Base-by-base conservation (phyloP, 2,329 filamentous ascomycete genomes). In the Exserohilum turcica region DNA sequence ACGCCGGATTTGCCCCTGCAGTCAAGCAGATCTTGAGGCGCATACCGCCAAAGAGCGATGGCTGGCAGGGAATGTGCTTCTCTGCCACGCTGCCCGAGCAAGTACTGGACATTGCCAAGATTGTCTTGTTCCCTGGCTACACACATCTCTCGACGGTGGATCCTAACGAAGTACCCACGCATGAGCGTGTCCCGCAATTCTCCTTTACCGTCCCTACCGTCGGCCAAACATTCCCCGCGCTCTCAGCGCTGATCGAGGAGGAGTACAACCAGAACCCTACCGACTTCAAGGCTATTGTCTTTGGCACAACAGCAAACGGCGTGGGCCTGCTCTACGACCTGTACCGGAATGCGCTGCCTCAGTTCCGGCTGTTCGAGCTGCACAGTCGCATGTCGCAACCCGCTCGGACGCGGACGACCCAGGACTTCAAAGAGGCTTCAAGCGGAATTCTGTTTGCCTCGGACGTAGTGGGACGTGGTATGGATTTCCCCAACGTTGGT, bases 391-490 rank as follows among this genome's bases (percentile, higher is more conserved):
- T 79, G 57, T 72, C 63, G 5, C 78, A 80, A 53, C 70, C 65
- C 21, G 63, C 66, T 18, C 72, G 78, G 21, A 79, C 77, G 3
- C 66, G 71, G 10, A 79, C 77, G 2, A 79, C 77, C 1, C 66
- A 76, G 29, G 71, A 76, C 33, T 80, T 77, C 73, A 79, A 77
- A 54, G 70, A 78, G 50, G 68, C 77, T 15, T 64, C 73, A 1
- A 72, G 75, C 13, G 81, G 80, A 21, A 77, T 84, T 46, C 69
- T 83, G 59, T 79, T 84, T 48, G 81, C 81, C 18, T 80, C 78
- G 62, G 72, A 75, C 50, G 72, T 75, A 4, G 77, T 80, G 9
- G 79, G 78, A 8, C 75, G 79, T 45, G 79, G 79, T 24, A 80
- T 81, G 78, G 79, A 81, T 58, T 80, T 81, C 63, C 79, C 79